Conservation (phyloP, 306 rosid species). For the Acacia confusa region DNA sequence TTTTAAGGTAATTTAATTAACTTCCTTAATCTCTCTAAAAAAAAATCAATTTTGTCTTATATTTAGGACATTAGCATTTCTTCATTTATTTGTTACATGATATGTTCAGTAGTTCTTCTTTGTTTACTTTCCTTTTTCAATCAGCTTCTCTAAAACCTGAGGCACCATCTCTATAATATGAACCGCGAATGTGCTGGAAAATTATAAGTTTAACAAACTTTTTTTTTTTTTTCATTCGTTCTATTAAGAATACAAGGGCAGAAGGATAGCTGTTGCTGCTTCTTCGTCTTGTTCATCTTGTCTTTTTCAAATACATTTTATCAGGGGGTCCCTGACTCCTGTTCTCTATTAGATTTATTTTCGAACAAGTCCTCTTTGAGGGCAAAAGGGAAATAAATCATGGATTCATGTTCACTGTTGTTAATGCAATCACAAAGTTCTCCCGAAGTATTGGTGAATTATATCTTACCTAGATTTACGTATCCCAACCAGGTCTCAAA, state of each 20-base stretch:
- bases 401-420: not conserved
- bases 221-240: not conserved
- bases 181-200: not conserved
- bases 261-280: not conserved
- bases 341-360: not conserved
- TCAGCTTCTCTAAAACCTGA: not conserved
- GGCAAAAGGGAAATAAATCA: not conserved
- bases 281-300: not conserved
- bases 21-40: too few relatives aligned
- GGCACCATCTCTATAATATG: not conserved
- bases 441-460: not conserved
- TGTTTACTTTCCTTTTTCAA: not conserved
- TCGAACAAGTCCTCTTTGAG: not conserved
- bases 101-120: not conserved
- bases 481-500: not conserved
- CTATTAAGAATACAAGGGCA: not conserved
- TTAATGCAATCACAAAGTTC: not conserved
- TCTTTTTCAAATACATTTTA: not conserved
- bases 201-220: not conserved
- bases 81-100: constrained; percentile 1
- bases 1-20: too few relatives aligned
- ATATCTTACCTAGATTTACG: constrained; percentile 6
- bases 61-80: not conserved
- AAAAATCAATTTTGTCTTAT: too few relatives aligned
- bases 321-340: not conserved